phyloP scores from a whole-genome alignment of 1,139 yeast genomes.

The Taiozyma sp. region DNA sequence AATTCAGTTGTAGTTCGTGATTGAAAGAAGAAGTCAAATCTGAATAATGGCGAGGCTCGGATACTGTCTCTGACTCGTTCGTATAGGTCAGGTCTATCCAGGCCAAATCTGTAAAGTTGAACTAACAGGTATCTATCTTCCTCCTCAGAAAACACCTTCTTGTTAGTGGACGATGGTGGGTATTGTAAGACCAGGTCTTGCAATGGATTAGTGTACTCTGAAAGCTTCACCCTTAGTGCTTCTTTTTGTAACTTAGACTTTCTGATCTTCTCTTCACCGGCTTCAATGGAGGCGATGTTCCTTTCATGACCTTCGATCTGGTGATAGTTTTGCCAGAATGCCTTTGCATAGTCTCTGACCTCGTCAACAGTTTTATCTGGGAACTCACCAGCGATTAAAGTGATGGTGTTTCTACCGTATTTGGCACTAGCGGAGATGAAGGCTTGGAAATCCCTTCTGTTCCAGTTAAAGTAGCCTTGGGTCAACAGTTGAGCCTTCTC shows the following conservation, averaged over 20 bases:
- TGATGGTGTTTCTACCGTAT: slow-evolving; percentile 62
- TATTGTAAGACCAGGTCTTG: slow-evolving; percentile 55
- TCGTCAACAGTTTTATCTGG: slow-evolving; percentile 57
- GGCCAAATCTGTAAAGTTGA: slow-evolving; percentile 58
- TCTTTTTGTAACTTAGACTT: slow-evolving; percentile 58
- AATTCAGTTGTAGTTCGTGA: slow-evolving; percentile 61
- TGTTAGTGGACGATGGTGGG: slow-evolving; percentile 57
- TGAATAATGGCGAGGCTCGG: slow-evolving; percentile 54
- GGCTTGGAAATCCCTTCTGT: slow-evolving; percentile 64
- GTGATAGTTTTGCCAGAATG: slow-evolving; percentile 60
- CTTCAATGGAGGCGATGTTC: slow-evolving; percentile 59
- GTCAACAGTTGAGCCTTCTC: slow-evolving; percentile 47
- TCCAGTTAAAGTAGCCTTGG: slow-evolving; percentile 64
- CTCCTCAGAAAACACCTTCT: slow-evolving; percentile 60
- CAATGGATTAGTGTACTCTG: slow-evolving; percentile 56
- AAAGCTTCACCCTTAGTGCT: slow-evolving; percentile 56
- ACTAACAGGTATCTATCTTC: slow-evolving; percentile 69
- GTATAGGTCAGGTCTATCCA: slow-evolving; percentile 59
- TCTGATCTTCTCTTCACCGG: slow-evolving; percentile 67
- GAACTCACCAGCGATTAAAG: slow-evolving; percentile 56
- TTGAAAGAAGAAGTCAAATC: slow-evolving; percentile 67
- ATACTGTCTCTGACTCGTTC: slow-evolving; percentile 60
- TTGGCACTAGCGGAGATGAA: slow-evolving; percentile 57
- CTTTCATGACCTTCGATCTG: slow-evolving; percentile 72
- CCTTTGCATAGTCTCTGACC: slow-evolving; percentile 56